These are phyloP conservation scores for Saccharomyces hybrid DNA, from an alignment of 1,139 yeast genomes.

Conservation along the genomic window DNA sequence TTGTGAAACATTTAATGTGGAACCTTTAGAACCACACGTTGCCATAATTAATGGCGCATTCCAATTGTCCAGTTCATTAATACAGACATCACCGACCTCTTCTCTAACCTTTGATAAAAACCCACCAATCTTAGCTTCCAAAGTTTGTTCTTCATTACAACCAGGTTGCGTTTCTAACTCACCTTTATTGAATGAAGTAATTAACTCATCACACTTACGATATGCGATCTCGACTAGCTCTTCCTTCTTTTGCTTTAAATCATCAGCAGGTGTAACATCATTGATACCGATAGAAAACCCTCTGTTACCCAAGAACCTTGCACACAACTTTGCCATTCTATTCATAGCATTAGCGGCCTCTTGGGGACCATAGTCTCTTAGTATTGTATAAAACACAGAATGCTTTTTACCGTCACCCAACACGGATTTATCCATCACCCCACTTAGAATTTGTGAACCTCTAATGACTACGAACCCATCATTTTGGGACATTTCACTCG, in stretches of 20 bases:
- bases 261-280: slow-evolving; percentile 90
- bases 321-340: slow-evolving; percentile 96
- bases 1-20: slow-evolving; percentile 94
- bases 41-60: slow-evolving; percentile 99
- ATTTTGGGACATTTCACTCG: slow-evolving; percentile 94
- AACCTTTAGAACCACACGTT: slow-evolving; percentile 98
- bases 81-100: slow-evolving; percentile 97
- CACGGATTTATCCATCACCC: slow-evolving; percentile 94
- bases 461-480: slow-evolving; percentile 90
- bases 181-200: slow-evolving; percentile 71
- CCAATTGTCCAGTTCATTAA: slow-evolving; percentile 76
- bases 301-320: slow-evolving; percentile 85
- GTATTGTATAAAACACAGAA: slow-evolving; percentile 88
- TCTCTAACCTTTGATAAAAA: slow-evolving; percentile 93
- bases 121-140: slow-evolving; percentile 97
- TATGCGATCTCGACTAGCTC: slow-evolving; percentile 87
- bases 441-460: slow-evolving; percentile 82
- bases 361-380: slow-evolving; percentile 90
- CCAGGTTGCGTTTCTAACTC: slow-evolving; percentile 97
- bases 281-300: slow-evolving; percentile 97
- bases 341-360: slow-evolving; percentile 97
- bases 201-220: slow-evolving; percentile 83
- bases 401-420: slow-evolving; percentile 98
- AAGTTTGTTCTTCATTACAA: slow-evolving; percentile 95
- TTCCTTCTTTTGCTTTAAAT: slow-evolving; percentile 73